Evolutionary conservation across 352 stramenopile genomes (phyloP), one percentile per base, ranked within the genome.

Genomic region (Phytopythium cucurbitacearum): DNA sequence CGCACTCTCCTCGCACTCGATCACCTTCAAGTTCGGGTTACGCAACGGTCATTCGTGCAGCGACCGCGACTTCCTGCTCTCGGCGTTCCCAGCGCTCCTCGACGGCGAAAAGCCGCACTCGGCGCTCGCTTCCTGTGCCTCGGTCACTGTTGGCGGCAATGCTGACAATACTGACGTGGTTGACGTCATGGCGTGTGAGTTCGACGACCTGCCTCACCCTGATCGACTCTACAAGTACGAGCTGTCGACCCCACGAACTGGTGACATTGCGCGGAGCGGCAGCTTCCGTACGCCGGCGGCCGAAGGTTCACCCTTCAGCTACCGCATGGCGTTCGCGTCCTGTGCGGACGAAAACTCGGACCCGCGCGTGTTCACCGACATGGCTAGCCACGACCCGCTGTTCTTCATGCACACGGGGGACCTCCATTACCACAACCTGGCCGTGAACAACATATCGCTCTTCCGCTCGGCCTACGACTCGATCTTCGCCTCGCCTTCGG

Each of bases 341-440:
- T 95, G 85, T 54, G 82, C 82, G 2, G 85, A 95, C 50, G 81
- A 95, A 67, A 50, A 73, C 6, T 91, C 85, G 6, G 76, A 95
- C 53, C 82, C 85, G 51, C 52, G 50, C 16, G 82, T 87, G 32
- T 67, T 64, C 48, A 11, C 6, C 11, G 62, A 82, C 12, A 91
- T 95, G 15, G 65, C 65, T 41, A 54, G 62, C n/a, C 64, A 92
- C 40, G 51, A 87, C 3, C 67, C 87, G 43, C 62, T 95, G 8
- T 78, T 96, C 44, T 95, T 96, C 54, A 60, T 96, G 55, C 87
- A 95, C 66, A 95, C 87, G 64, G 87, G 87, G 41, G 87, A 96
- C 53, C 59, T 95, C 11, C 85, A 95, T 57, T 96, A 96, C 60
- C 80, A 90, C 50, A 91, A 95, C 59, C 61, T 95, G 13, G 69